Base-by-base conservation (phyloP, 1,284 basidiomycete species). In the Phaffia rhodozyma region DNA sequence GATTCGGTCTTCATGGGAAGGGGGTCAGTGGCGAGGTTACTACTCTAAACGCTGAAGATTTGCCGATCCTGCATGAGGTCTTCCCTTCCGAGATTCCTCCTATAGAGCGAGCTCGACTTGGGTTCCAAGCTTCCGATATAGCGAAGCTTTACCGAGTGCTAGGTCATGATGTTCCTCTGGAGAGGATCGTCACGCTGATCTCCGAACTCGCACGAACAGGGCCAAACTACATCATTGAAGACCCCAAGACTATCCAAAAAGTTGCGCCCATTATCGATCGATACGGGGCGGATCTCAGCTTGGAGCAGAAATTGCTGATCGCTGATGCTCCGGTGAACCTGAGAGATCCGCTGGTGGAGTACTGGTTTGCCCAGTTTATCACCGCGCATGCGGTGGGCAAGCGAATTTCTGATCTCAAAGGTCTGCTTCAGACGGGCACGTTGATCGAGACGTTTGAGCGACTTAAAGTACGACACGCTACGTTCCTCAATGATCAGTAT, bases 1-100 rank as follows among this genome's bases (percentile, higher is more conserved):
- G 96, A 1, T 99, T 84, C 74, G 91, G 91, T 1, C 76, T 89
- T 62, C 83, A 86, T 64, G 78, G 75, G 18, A 71, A 75, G 21
- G 66, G 50, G 38, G 57, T 66, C 55, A 34, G 62, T 29, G 86
- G 87, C 11, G 78, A 81, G 27, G 84, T 83, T n/a, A 91, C 91
- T 0, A 89, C 91, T 0, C 73, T 96, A 13, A 73, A 82, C 58
- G 75, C 79, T 2, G 72, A 77, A 1, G 90, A 96, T 71, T 79
- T 97, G 20, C 79, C 81, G 0, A 75, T 83, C 59, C 78, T 97
- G 7, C 71, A 74, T 6, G 68, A 73, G 2, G 75, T 79, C 16
- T 75, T 82, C 50, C 73, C 70, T 1, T 70, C 79, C 0, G 77
- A 81, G 0, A 76, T 80, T 5, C 70, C 73, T 1, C 73, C 77